These are phyloP conservation scores for Calendula officinalis DNA, from an alignment of 129 eudicot species.

Conservation along the genomic window DNA sequence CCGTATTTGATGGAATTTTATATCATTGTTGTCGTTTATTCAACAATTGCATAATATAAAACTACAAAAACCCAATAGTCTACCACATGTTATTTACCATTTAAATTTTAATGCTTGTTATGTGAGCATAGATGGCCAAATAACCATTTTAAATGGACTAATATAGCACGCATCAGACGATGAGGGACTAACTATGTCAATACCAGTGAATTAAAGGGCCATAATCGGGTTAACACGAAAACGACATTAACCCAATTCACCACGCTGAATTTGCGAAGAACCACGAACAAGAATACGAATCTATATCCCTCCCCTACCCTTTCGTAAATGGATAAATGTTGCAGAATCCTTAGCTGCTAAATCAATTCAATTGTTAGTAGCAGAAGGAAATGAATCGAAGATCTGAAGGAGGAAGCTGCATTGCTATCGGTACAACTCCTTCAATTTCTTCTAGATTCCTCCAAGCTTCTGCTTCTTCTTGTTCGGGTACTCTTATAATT, in stretches of 20 bases:
- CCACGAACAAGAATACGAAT: conserved; percentile 22
- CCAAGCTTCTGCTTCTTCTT: conserved; percentile 19
- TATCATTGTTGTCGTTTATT: too few species aligned
- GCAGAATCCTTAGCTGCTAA: not conserved
- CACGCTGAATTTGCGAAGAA: conserved; percentile 25
- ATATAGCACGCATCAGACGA: not conserved
- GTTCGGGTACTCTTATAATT: conserved; percentile 24
- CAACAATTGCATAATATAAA: too few species aligned
- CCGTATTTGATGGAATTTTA: too few species aligned
- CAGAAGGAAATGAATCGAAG: conserved; percentile 31
- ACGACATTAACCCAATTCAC: conserved; percentile 9
- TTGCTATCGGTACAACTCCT: conserved; percentile 25
- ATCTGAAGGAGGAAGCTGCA: conserved; percentile 42
- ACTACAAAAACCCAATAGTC: too few species aligned
- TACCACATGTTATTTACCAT: too few species aligned
- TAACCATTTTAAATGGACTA: too few species aligned
- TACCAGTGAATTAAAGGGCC: not conserved
- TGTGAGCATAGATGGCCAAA: too few species aligned
- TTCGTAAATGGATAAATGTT: conserved; percentile 7
- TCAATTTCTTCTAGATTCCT: conserved; percentile 19
- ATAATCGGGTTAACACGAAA: not conserved
- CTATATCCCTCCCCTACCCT: too few species aligned
- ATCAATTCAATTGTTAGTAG: not conserved
- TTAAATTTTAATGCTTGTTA: too few species aligned
- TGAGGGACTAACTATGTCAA: conserved; percentile 7